Base-by-base conservation (phyloP, 1,284 basidiomycete genomes). In the Cryptococcus hybrid region DNA sequence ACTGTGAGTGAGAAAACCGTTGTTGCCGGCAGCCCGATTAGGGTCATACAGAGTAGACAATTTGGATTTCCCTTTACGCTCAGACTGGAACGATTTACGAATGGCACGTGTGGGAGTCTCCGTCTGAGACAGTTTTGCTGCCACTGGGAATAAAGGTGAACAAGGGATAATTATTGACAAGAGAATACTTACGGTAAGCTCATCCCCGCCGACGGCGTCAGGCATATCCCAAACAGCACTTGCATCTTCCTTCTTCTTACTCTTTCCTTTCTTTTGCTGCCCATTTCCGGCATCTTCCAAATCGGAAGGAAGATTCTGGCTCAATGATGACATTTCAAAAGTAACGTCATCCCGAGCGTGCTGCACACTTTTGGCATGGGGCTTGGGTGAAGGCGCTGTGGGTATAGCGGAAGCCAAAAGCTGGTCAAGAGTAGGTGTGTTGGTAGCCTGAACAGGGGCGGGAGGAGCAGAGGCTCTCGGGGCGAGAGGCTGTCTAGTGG, bases 161-260 rank as follows among this genome's bases (percentile, higher is more conserved):
- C 51, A 39, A 11, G 13, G 13, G 7, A 24, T 13, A 8, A 38
- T 24, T 11, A 11, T 13, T 24, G 48, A 35, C 36, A 39, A 13
- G 2, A 30, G 24, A 36, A 37, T n/a, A 63, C 66, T 60, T 49
- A 68, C 69, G 15, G 68, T 76, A 15, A 72, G 58, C 24, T 61
- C 63, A 57, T 71, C 64, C 9, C 54, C 51, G 0, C 68, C 67
- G 3, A 53, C 50, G 7, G 62, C 62, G 6, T 55, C 45, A 3
- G 74, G 71, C 71, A 71, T 73, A n/a, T 74, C 74, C 74, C 73
- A 76, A 1, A 67, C 67, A 18, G 58, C 47, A 55, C 61, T 65
- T 37, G 68, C 67, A n/a, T 40, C 39, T 34, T 39, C 63, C 24
- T 54, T 61, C 6, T 57, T 59, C 18, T 7, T 47, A 11, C 30